Evolutionary conservation across 2,329 filamentous ascomycete species (phyloP), one percentile per base, ranked within the genome.

Genomic region (Xylaria sp.): DNA sequence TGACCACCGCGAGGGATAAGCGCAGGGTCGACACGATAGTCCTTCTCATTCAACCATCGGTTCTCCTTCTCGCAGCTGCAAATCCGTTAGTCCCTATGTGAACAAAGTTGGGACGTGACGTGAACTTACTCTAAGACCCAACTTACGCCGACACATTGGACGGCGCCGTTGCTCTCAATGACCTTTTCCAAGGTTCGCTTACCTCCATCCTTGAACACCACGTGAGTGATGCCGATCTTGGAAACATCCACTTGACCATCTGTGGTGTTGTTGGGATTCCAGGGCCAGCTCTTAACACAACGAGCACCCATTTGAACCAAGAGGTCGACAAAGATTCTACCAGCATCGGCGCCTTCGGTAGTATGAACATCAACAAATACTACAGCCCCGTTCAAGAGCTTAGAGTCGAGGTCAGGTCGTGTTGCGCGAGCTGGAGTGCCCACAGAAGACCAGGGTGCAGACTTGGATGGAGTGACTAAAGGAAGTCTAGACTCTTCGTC

Each of bases 131-230:
- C 93, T 70, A 97, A 85, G 63, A 96, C 91, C 93, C 93, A 97
- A 72, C 90, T 90, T 55, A 97, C 91, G 58, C 93, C 93, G 63
- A 97, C 93, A 80, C 93, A 97, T 73, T 93, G 90, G 43, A 97
- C 92, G 34, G 92, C 84, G 6, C 93, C 93, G 15, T 87, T 85
- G 45, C 88, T 90, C 73, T 91, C 87, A 65, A 89, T 85, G 7
- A 95, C 91, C 80, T 94, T 97, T 76, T 97, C 91, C 72, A 97
- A 80, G 0, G 93, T 97, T 30, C 90, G 85, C 75, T 91, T 90
- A 48, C 90, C 90, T 53, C 94, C 94, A 76, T 97, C 94, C 78
- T 97, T 97, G 83, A 90, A 97, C 7, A 97, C 89, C 8, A 97
- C 92, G 76, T 97, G 94, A 0, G 93, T 97, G 74, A 97, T 93